phyloP scores from a whole-genome alignment of 2,329 filamentous ascomycete genomes.

The Arthrobotrys sphaeroides region DNA sequence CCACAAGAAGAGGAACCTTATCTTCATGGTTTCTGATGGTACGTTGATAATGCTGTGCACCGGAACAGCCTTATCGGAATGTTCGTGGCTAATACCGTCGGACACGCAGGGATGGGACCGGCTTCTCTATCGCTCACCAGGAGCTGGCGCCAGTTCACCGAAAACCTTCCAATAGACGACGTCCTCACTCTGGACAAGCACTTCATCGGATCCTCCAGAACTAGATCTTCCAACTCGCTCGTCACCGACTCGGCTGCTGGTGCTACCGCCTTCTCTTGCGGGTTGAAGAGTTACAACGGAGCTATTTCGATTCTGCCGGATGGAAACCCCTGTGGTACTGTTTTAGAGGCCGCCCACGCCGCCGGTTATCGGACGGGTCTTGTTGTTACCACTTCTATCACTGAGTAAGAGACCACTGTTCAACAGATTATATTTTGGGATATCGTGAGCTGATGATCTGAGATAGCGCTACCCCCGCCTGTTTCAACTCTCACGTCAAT shows the following conservation, averaged over 20 bases:
- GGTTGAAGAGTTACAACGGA: conserved; percentile 92
- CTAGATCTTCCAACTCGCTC: conserved; percentile 81
- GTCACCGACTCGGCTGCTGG: conserved; percentile 97
- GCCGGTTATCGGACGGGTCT: conserved; percentile 91
- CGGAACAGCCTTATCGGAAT: neutral
- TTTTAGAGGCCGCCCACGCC: conserved; percentile 89
- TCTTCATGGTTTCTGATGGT: conserved; percentile 99
- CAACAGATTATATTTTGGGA: neutral
- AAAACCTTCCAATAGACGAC: conserved; percentile 76
- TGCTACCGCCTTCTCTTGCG: conserved; percentile 94
- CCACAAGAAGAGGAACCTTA: conserved; percentile 80
- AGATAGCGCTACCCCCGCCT: conserved; percentile 81
- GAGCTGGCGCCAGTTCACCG: conserved; percentile 81
- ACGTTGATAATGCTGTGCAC: neutral
- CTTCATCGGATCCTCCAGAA: conserved; percentile 88
- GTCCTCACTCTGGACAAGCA: conserved; percentile 84
- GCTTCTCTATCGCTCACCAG: conserved; percentile 87
- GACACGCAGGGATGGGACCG: conserved; percentile 77
- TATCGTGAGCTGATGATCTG: conserved; percentile 17
- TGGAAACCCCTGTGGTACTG: conserved; percentile 86
- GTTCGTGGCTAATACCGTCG: neutral
- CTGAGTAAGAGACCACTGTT: conserved; percentile 67
- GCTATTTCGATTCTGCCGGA: conserved; percentile 91
- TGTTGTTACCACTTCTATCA: conserved; percentile 93
- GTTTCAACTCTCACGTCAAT: conserved; percentile 89